Conservation (phyloP, 805 yeast species). For the Lipomyces orientalis region DNA sequence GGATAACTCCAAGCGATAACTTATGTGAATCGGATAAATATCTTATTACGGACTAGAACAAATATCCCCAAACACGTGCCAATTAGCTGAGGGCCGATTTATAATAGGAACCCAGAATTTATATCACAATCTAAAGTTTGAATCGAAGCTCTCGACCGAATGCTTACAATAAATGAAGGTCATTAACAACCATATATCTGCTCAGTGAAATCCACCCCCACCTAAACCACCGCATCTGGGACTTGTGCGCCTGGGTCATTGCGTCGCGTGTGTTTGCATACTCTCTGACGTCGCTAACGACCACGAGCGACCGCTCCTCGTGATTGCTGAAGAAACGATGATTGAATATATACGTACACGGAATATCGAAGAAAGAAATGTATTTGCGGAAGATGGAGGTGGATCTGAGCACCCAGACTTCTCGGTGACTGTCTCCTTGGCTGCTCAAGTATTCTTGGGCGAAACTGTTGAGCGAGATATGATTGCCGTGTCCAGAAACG, state of each 20-base stretch:
- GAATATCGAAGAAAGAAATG: constrained; percentile 45
- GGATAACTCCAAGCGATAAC: no score
- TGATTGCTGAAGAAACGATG: constrained; percentile 15
- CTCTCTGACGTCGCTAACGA: constrained; percentile 40
- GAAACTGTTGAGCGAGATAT: constrained; percentile 65
- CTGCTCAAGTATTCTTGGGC: constrained; percentile 42
- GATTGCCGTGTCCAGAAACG: constrained; percentile 88
- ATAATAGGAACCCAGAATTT: neutral
- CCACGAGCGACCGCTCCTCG: constrained; percentile 35
- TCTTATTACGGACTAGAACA: neutral
- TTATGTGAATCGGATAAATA: neutral
- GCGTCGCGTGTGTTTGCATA: constrained; percentile 58
- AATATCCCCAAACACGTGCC: neutral
- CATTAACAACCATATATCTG: constrained; percentile 78
- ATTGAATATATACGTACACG: constrained; percentile 38
- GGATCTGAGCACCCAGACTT: constrained; percentile 44
- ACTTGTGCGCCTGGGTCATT: constrained; percentile 79
- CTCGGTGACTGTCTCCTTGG: constrained; percentile 28
- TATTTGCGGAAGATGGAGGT: constrained; percentile 49
- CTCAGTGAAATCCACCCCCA: constrained; percentile 84
- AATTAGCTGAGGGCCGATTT: neutral
- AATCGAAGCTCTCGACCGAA: neutral
- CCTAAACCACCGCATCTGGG: constrained; percentile 96
- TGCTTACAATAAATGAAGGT: constrained; percentile 48
- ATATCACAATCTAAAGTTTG: neutral